Evolutionary conservation across 768 basidiomycete genomes (phyloP), one percentile per base, ranked within the genome.

Genomic region (Coprinopsis sp.): DNA sequence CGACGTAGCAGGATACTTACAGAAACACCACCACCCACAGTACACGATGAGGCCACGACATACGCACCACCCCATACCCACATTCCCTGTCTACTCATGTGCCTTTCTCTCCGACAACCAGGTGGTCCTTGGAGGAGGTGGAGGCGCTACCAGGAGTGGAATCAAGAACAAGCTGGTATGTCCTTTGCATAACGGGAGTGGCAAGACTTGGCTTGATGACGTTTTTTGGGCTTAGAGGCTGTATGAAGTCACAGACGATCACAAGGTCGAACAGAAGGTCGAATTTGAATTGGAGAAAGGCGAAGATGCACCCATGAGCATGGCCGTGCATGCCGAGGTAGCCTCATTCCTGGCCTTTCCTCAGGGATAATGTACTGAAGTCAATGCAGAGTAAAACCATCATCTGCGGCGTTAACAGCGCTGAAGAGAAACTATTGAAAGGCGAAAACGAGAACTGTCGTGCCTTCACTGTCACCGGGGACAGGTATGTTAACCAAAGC

Each of bases 301-400:
- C 28, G 94, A 94, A 61, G 96, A 98, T 65, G 88, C 87, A 4
- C 94, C 96, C n/a, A 97, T 93, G 91, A 95, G 92, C 61, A 84
- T 97, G 74, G 83, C 85, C 14, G 76, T 79, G 11, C 67, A 86
- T 59, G 64, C 70, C 7, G 63, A 79, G 66, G 89, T 87, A 63
- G 51, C 66, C 51, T 30, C 31, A 25, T 22, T 22, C 27, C 25
- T n/a, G 39, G 12, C 37, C 18, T 50, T 23, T 34, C 50, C 37
- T 41, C 24, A 25, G 10, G 46, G 30, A 29, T 45, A 27, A 31
- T 33, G 24, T 31, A 44, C 40, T 49, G 25, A 23, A 31, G 28
- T 44, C 31, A 25, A 16, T 29, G 30, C 51, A 78, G 75, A 67
- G 62, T 39, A 69, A 74, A 60, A 68, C 69, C 51, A 53, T 98